Evolutionary conservation across 805 yeast genomes (phyloP).

Genomic region (Candida alai): DNA sequence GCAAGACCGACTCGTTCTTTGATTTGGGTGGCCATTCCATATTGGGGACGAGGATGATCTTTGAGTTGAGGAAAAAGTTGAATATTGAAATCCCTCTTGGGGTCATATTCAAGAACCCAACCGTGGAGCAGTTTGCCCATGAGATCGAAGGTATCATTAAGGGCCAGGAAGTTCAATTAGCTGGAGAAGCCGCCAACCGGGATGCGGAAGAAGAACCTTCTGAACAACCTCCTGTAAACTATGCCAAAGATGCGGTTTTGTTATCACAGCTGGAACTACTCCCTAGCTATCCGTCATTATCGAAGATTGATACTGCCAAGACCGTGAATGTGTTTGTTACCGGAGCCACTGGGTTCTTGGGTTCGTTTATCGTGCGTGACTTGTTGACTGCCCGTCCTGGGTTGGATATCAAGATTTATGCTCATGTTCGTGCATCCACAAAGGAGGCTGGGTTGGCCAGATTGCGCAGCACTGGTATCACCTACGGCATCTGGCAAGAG

Average conservation of each 20-base stretch:
- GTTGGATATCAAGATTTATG: slow-evolving; percentile 57
- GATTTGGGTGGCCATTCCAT: slow-evolving; percentile 98
- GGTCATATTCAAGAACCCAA: slow-evolving; percentile 84
- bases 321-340: slow-evolving; percentile 73
- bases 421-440: slow-evolving; percentile 86
- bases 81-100: slow-evolving; percentile 85
- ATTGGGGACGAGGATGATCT: slow-evolving; percentile 94
- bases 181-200: slow-evolving; percentile 16
- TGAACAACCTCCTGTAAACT: slow-evolving; percentile 38
- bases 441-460: slow-evolving; percentile 71
- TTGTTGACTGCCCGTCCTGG: slow-evolving; percentile 53
- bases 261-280: slow-evolving; percentile 40
- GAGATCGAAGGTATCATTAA: slow-evolving; percentile 59
- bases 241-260: slow-evolving; percentile 71
- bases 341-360: slow-evolving; percentile 95
- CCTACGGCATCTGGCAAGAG: slow-evolving; percentile 80
- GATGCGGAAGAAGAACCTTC: slow-evolving; percentile 20
- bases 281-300: slow-evolving; percentile 40
- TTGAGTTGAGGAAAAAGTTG: slow-evolving; percentile 76
- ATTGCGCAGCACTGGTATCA: slow-evolving; percentile 66
- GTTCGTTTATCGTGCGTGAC: slow-evolving; percentile 82
- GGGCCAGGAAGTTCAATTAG: slow-evolving; percentile 35
- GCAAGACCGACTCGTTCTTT: slow-evolving; percentile 84
- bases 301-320: slow-evolving; percentile 29
- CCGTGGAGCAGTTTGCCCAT: slow-evolving; percentile 71